These are phyloP conservation scores for Lonicera japonica DNA, from an alignment of 129 eudicot species.

Conservation along the genomic window DNA sequence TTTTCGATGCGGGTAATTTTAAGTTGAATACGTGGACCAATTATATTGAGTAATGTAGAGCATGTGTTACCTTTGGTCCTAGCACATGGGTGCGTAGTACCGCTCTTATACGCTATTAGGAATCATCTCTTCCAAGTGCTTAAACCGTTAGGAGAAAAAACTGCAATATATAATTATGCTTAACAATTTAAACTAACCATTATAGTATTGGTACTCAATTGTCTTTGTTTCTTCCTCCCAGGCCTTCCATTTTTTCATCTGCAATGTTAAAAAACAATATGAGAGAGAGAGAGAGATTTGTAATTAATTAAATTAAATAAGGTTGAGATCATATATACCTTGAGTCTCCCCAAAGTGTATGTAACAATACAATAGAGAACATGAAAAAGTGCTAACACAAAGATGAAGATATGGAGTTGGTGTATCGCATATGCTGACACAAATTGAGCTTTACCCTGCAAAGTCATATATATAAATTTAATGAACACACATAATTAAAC, in stretches of 20 bases:
- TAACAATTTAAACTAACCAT: conserved; percentile 28
- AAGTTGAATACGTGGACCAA: too few species aligned
- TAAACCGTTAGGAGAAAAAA: too few species aligned
- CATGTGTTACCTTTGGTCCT: too few species aligned
- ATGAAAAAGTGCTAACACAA: conserved; percentile 60
- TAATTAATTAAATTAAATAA: too few species aligned
- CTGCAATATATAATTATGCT: too few species aligned
- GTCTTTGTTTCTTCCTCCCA: conserved; percentile 73
- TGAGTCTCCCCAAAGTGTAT: conserved; percentile 47
- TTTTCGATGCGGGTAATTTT: too few species aligned
- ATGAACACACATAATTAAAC: too few species aligned
- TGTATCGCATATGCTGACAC: conserved; percentile 63
- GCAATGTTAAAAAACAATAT: not conserved
- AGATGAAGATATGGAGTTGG: conserved; percentile 75
- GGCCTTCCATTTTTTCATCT: conserved; percentile 62
- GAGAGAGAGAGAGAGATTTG: conserved; percentile 3
- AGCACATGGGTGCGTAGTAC: too few species aligned
- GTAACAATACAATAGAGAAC: conserved; percentile 50
- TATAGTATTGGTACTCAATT: conserved; percentile 41
- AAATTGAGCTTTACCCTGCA: conserved; percentile 56
- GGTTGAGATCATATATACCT: conserved; percentile 36
- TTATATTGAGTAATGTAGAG: too few species aligned
- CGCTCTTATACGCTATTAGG: too few species aligned
- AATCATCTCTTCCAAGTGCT: too few species aligned
- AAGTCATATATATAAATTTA: not conserved